Percentiles rank a stretch among this genome's conserved stretches.
Conservation (phyloP, 805 yeast species). For the Ogataea naganishii region DNA sequence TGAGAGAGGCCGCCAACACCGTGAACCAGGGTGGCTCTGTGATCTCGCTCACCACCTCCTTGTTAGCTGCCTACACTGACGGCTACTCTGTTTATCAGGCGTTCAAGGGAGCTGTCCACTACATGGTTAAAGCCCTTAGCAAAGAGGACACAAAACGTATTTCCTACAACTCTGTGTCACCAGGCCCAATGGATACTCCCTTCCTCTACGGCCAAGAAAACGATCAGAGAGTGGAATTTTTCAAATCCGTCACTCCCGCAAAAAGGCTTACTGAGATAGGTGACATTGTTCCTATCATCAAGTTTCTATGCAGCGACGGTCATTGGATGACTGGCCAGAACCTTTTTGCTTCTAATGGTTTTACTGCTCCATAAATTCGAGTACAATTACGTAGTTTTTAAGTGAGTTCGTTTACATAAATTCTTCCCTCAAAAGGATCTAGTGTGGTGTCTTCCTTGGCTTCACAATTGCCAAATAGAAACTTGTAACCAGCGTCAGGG, state of each 20-base stretch:
- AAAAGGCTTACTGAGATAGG: slow-evolving; percentile 45
- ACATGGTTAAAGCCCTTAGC: slow-evolving; percentile 43
- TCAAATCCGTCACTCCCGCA: slow-evolving; percentile 40
- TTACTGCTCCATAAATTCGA: slow-evolving; percentile 44
- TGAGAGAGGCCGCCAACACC: slow-evolving; percentile 45
- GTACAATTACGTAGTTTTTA: too few species aligned
- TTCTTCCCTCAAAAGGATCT: slow-evolving; percentile 37
- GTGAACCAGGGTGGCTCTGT: slow-evolving; percentile 46
- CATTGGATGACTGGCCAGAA: slow-evolving; percentile 69
- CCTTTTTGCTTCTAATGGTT: slow-evolving; percentile 55
- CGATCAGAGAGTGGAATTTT: slow-evolving; percentile 41
- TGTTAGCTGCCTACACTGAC: slow-evolving; percentile 57
- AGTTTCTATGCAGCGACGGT: slow-evolving; percentile 56
- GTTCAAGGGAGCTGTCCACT: slow-evolving; percentile 47
- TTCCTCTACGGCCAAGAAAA: slow-evolving; percentile 56
- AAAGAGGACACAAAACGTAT: slow-evolving; percentile 43
- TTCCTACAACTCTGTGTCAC: slow-evolving; percentile 49
- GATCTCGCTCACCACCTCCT: slow-evolving; percentile 50
- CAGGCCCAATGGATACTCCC: slow-evolving; percentile 64
- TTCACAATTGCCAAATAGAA: slow-evolving; percentile 26
- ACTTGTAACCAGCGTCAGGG: slow-evolving; percentile 20
- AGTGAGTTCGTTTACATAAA: too few species aligned
- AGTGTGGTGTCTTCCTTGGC: slow-evolving; percentile 18
- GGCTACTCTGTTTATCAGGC: slow-evolving; percentile 48
- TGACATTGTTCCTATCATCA: slow-evolving; percentile 57